Base-by-base conservation (phyloP, 75 land plant species). In the Cupressus sempervirens region DNA sequence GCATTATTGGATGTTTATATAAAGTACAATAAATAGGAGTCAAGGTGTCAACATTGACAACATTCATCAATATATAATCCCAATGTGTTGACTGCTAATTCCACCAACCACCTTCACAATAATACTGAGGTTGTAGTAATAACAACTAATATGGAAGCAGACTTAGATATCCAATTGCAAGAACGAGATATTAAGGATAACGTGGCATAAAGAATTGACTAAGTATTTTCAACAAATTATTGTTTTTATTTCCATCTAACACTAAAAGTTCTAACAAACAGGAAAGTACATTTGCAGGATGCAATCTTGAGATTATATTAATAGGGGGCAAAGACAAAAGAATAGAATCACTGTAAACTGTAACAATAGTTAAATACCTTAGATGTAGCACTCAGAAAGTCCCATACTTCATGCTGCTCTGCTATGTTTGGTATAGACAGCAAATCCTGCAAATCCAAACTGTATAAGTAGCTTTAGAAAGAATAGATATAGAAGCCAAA, bases 381-480 rank as follows among this genome's bases (percentile, higher is more conserved):
- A 4, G 98, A 96, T 50, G 92, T 90, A 76, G 73, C 88, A 77
- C 95, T 96, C 23, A 98, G 85, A 88, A 98, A 98, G 83, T 98
- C 99, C 98, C 96, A 98, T 81, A 98, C 98, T 93, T 98, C 99
- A 90, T 93, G 99, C 46, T 94, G 92, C 82, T 98, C 99, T 85
- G 99, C 99, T 83, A 96, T 91, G 85, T 97, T 96, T 36, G 99
- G 96, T 35, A 96, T 98, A 58, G 98, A 94, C 67, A 98, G 84
- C 18, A 98, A 90, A 89, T 98, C 98, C 99, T 97, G 89, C 43
- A 68, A 76, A 38, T 52, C 34, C 11, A 32, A 62, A 91, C 9
- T 56, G 15, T 32, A 32, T 30, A 72, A 11, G 32, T 72, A 72
- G 74, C 8, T 72, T 72, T 62, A 62, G 77, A 76, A 40, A 82